phyloP scores from a whole-genome alignment of 2,329 filamentous ascomycete species.

The Penicillium hordei region DNA sequence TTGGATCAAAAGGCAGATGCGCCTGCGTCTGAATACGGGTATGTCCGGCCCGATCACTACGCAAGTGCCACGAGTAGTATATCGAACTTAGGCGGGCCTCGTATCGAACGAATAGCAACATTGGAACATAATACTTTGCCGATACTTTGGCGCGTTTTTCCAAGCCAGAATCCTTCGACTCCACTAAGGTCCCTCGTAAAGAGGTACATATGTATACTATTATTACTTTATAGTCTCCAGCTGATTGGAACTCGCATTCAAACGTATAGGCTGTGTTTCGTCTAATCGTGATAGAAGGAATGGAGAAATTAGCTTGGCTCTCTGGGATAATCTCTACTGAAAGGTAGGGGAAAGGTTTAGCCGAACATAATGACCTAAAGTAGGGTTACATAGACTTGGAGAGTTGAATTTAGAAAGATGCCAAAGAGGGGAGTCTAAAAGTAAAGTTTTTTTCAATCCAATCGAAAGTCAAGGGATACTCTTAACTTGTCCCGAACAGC shows the following conservation, averaged over 20 bases:
- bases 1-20: background rate
- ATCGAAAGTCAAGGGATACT: slow-evolving; percentile 10
- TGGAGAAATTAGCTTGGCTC: slow-evolving; percentile 5
- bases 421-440: background rate
- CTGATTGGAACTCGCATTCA: slow-evolving; percentile 3
- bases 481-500: slow-evolving; percentile 24
- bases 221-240: background rate
- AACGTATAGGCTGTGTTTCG: slow-evolving; percentile 9
- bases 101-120: slow-evolving; percentile 14
- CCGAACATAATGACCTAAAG: slow-evolving; percentile 7
- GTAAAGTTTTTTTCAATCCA: slow-evolving; percentile 6
- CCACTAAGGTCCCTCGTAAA: slow-evolving; percentile 9
- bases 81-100: slow-evolving; percentile 5
- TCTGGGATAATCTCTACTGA: background rate
- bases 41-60: slow-evolving; percentile 8
- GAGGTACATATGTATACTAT: background rate
- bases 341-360: slow-evolving; percentile 10
- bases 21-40: slow-evolving; percentile 6
- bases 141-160: slow-evolving; percentile 10
- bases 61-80: slow-evolving; percentile 10
- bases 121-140: slow-evolving; percentile 1
- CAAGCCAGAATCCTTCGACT: slow-evolving; percentile 4
- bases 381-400: slow-evolving; percentile 27
- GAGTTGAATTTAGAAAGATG: slow-evolving; percentile 2
- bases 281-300: slow-evolving; percentile 4